Evolutionary conservation across 257 asterid genomes (phyloP).

Genomic region (Leonotis leonurus): DNA sequence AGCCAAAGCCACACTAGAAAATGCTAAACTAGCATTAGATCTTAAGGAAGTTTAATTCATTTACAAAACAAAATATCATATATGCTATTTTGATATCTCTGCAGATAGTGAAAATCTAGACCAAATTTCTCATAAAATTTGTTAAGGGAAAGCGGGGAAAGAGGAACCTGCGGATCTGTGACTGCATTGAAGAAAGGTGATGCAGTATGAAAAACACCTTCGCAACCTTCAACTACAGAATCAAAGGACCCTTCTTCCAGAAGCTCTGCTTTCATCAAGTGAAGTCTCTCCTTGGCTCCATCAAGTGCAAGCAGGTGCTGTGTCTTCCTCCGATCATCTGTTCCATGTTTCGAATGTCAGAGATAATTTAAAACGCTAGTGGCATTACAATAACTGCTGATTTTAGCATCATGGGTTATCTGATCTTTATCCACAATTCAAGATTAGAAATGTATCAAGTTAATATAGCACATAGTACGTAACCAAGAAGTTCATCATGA

Average conservation of each 20-base stretch:
- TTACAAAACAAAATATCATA: neutral
- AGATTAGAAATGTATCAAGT: neutral
- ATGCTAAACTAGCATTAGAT: too few relatives aligned
- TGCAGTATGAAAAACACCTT: slow-evolving; percentile 84
- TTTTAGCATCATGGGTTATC: neutral
- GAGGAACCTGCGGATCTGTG: slow-evolving; percentile 63
- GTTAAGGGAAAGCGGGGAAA: neutral
- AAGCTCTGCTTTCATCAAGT: slow-evolving; percentile 59
- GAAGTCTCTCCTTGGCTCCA: slow-evolving; percentile 89
- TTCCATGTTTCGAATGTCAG: neutral
- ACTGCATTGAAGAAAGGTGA: slow-evolving; percentile 59
- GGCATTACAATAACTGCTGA: neutral
- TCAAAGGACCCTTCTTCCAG: slow-evolving; percentile 87
- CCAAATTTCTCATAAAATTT: neutral
- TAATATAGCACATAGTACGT: neutral
- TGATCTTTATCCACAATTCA: neutral
- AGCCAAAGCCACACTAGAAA: too few relatives aligned
- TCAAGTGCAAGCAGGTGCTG: slow-evolving; percentile 67
- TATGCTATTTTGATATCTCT: neutral
- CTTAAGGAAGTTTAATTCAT: neutral
- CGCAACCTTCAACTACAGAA: slow-evolving; percentile 71
- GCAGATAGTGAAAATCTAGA: neutral
- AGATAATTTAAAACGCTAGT: neutral
- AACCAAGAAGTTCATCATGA: neutral
- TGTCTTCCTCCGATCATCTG: slow-evolving; percentile 67